Evolutionary conservation across 331 rosid genomes (phyloP).

Genomic region (Rosa hybrid): DNA sequence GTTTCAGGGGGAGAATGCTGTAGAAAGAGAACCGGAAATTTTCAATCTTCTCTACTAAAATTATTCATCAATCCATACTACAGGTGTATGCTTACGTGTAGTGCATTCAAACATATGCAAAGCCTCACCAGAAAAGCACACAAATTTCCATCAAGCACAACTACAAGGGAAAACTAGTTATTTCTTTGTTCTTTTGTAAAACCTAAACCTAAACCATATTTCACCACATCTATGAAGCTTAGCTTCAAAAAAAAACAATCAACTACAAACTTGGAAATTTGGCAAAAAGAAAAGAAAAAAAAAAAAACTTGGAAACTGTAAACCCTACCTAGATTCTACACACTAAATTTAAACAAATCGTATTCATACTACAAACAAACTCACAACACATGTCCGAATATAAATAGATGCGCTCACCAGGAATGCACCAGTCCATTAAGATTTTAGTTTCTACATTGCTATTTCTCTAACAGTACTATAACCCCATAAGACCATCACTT

Average conservation of each 20-base stretch:
- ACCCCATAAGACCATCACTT: background rate
- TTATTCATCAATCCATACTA: background rate
- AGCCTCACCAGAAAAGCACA: background rate
- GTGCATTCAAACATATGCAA: background rate
- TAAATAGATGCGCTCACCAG: background rate
- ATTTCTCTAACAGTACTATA: background rate
- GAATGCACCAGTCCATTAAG: background rate
- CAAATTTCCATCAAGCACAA: background rate
- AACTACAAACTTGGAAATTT: background rate
- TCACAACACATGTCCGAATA: background rate
- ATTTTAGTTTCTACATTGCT: background rate
- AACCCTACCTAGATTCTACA: background rate
- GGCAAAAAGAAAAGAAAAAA: background rate
- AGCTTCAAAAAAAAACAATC: background rate
- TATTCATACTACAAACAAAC: background rate
- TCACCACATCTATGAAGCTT: background rate
- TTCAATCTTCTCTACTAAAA: background rate
- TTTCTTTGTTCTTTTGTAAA: background rate
- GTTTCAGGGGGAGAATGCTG: background rate
- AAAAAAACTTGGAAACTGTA: background rate
- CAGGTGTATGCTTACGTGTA: background rate
- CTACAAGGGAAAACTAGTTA: background rate
- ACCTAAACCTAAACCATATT: background rate
- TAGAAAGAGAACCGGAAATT: background rate
- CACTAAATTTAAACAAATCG: background rate